A percentile compares a stretch with the other conserved stretches of the same genome.
phyloP scores from a whole-genome alignment of 2,329 filamentous ascomycete genomes.

The Cladosporium sp. region DNA sequence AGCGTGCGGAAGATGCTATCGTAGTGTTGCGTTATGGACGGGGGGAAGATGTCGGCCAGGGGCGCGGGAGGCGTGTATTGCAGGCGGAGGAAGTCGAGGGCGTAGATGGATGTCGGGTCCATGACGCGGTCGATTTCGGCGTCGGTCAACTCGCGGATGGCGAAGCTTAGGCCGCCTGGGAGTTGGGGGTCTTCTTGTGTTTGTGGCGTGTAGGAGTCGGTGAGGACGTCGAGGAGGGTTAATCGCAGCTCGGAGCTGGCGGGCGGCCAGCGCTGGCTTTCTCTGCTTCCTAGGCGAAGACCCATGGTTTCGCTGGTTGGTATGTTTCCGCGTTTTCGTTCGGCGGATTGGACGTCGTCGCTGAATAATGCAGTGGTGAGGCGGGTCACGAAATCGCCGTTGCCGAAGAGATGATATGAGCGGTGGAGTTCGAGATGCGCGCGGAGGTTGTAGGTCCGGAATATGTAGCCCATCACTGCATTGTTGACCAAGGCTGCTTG shows the following conservation, averaged over 20 bases:
- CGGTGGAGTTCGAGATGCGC: conserved; percentile 71
- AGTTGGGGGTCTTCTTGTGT: conserved; percentile 27
- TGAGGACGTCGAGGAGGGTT: conserved; percentile 78
- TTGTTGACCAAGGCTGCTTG: conserved; percentile 76
- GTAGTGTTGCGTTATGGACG: conserved; percentile 68
- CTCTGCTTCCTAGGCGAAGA: conserved; percentile 72
- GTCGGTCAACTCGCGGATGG: conserved; percentile 72
- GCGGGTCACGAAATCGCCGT: conserved; percentile 75
- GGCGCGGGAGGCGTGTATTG: conserved; percentile 75
- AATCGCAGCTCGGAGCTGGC: conserved; percentile 90
- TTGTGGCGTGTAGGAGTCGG: conserved; percentile 62
- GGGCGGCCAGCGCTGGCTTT: conserved; percentile 73
- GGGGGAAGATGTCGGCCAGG: conserved; percentile 69
- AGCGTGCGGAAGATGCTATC: conserved; percentile 80
- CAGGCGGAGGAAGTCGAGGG: conserved; percentile 87
- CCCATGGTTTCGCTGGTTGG: conserved; percentile 72
- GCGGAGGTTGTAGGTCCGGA: conserved; percentile 66
- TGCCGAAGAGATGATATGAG: conserved; percentile 78
- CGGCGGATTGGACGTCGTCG: conserved; percentile 73
- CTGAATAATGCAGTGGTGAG: conserved; percentile 83
- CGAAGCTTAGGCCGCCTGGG: conserved; percentile 57
- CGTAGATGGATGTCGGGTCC: conserved; percentile 76
- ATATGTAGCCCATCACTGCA: conserved; percentile 72
- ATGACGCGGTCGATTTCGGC: conserved; percentile 80
- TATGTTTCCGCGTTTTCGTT: conserved; percentile 65